Evolutionary conservation across 2,329 filamentous ascomycete genomes (phyloP), one percentile per base, ranked within the genome.

Genomic region (Passalora sequoiae): DNA sequence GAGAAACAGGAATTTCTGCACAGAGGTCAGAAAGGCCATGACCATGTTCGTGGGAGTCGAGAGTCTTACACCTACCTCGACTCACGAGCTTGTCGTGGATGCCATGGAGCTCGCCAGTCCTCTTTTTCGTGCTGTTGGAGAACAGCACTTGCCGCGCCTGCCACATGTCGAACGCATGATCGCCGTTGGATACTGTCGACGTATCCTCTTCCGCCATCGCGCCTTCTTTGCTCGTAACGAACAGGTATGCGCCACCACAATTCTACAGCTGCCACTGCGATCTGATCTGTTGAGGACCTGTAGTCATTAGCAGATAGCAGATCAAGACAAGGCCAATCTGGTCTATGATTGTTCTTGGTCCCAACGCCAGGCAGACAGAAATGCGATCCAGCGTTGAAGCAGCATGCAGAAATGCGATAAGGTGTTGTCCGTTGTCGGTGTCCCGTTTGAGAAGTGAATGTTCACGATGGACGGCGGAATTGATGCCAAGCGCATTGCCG

Each of bases 91-190:
- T 63, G 36, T 70, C 67, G 56, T 70, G 64, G 43, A 73, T 61
- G 40, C 58, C 57, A 32, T 67, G 63, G 31, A 74, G 65, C 60
- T 72, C 68, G 22, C 66, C 52, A 44, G 64, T 67, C 51, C 71
- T 60, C 49, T 65, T 64, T 61, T 73, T 74, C 35, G 70, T 73
- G 21, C 70, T 72, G 59, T 69, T 73, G 20, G 62, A 62, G 43
- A 73, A 64, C 46, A 74, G 62, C 40, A 59, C 64, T 47, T 63
- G 61, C 42, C 69, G 51, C 43, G 54, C 46, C 36, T 47, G 49
- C 43, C 48, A 56, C 10, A 60, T 44, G 36, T 60, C 41, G 8
- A 38, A 21, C 24, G 36, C 33, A 20, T 50, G 39, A 22, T 56
- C 48, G 42, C 49, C 53, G 45, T 51, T 49, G 20, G 38, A 22